phyloP scores from a whole-genome alignment of 768 basidiomycete genomes.

The Boletus insuetus region DNA sequence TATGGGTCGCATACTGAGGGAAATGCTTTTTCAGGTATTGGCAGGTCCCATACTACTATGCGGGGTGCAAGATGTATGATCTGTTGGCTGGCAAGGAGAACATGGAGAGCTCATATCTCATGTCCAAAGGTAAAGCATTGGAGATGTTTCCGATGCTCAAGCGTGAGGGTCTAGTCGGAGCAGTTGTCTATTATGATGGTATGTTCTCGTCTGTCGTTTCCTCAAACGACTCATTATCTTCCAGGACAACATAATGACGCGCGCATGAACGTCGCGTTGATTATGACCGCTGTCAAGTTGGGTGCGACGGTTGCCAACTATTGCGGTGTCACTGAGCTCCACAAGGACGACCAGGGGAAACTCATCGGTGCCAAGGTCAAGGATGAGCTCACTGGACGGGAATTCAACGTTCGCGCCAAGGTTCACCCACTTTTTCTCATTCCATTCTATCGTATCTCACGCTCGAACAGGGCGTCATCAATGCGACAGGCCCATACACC shows the following conservation, averaged over 20 bases:
- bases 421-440: conserved; percentile 31
- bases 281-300: conserved; percentile 91
- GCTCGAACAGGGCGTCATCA: conserved; percentile 72
- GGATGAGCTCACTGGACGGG: conserved; percentile 80
- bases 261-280: conserved; percentile 94
- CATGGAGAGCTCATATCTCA: conserved; percentile 93
- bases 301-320: conserved; percentile 90
- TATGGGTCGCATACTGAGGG: conserved; percentile 4
- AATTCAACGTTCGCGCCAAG: conserved; percentile 81
- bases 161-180: conserved; percentile 85
- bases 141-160: conserved; percentile 98
- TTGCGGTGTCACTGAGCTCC: conserved; percentile 75
- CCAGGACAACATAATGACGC: conserved; percentile 97
- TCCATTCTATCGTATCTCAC: not conserved
- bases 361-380: conserved; percentile 71
- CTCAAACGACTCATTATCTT: not conserved
- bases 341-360: conserved; percentile 64
- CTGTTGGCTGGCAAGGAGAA: conserved; percentile 93
- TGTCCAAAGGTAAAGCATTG: conserved; percentile 90
- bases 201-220: conserved; percentile 13
- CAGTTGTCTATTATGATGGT: conserved; percentile 98
- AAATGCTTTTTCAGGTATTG: conserved; percentile 58
- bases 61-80: conserved; percentile 96
- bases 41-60: conserved; percentile 96
- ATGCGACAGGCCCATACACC: conserved; percentile 94